A percentile compares a stretch with the other conserved stretches of the same genome.
These are phyloP conservation scores for Phialemoniopsis sp. DNA, from an alignment of 2,329 filamentous ascomycete genomes.

Conservation along the genomic window DNA sequence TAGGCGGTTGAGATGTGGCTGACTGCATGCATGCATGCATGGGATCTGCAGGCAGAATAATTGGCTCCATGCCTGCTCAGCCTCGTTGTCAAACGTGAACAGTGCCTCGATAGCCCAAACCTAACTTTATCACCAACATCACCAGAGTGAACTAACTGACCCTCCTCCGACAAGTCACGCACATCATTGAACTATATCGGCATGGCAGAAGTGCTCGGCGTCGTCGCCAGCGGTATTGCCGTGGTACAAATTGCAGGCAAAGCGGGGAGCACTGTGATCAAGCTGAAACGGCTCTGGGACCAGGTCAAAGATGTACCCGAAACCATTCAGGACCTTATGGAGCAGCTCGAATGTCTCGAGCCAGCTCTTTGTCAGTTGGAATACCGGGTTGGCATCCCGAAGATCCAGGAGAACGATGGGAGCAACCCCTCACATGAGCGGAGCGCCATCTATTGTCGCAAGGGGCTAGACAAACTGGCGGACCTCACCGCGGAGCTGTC, in stretches of 20 bases:
- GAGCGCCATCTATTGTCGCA: slow-evolving; percentile 13
- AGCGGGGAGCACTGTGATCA: slow-evolving; percentile 14
- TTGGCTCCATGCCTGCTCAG: too few relatives aligned
- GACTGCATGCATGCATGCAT: too few relatives aligned
- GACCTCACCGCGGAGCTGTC: slow-evolving; percentile 12
- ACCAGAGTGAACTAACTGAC: too few relatives aligned
- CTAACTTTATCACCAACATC: too few relatives aligned
- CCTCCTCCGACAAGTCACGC: too few relatives aligned
- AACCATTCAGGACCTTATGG: slow-evolving; percentile 14
- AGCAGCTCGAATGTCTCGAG: slow-evolving; percentile 18
- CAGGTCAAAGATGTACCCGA: slow-evolving; percentile 18
- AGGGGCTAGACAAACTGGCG: slow-evolving; percentile 12
- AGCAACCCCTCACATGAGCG: slow-evolving; percentile 7
- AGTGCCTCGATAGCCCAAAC: too few relatives aligned
- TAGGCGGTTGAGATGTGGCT: too few relatives aligned
- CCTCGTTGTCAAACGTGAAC: too few relatives aligned
- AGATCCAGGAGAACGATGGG: slow-evolving; percentile 8
- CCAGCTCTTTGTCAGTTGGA: slow-evolving; percentile 14
- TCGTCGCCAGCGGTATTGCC: slow-evolving; percentile 17
- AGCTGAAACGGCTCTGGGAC: slow-evolving; percentile 17
- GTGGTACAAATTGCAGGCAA: slow-evolving; percentile 14
- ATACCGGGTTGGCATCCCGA: slow-evolving; percentile 11
- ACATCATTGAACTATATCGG: not conserved
- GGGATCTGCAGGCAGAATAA: too few relatives aligned
- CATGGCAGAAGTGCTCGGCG: slow-evolving; percentile 18